These are phyloP conservation scores for Amanita phalloides DNA, from an alignment of 768 basidiomycete species.

Conservation along the genomic window DNA sequence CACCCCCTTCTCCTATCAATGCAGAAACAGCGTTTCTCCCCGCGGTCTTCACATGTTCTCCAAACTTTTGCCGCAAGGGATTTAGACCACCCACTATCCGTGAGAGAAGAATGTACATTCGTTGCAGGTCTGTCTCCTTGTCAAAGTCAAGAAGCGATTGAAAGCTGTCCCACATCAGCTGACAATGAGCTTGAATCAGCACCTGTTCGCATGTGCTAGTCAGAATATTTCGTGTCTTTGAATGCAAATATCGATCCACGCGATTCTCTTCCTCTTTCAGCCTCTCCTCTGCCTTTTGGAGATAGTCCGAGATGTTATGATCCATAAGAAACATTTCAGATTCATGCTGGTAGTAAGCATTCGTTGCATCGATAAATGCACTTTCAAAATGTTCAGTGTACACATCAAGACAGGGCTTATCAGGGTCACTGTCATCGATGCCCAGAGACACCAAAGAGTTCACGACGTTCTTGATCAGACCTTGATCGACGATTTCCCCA, in stretches of 20 bases:
- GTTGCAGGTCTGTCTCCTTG: constrained; percentile 87
- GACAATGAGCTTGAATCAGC: constrained; percentile 79
- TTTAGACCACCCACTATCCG: constrained; percentile 88
- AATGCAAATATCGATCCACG: constrained; percentile 88
- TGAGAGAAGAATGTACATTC: constrained; percentile 90
- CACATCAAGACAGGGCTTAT: constrained; percentile 87
- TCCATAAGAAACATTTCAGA: constrained; percentile 83
- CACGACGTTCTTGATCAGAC: constrained; percentile 87
- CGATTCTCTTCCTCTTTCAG: constrained; percentile 92
- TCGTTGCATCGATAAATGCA: constrained; percentile 83
- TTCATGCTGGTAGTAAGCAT: constrained; percentile 87
- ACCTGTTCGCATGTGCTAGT: constrained; percentile 83
- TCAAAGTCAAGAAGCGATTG: constrained; percentile 84
- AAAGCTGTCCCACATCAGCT: constrained; percentile 89
- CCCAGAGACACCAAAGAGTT: constrained; percentile 94
- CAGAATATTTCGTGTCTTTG: constrained; percentile 74
- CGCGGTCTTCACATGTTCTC: constrained; percentile 89
- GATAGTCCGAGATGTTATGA: constrained; percentile 87
- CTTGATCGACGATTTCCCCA: constrained; percentile 89
- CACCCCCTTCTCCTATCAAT: constrained; percentile 44
- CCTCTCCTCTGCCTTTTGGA: constrained; percentile 90
- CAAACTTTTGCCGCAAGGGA: constrained; percentile 85
- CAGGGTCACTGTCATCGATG: constrained; percentile 83
- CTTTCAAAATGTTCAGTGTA: constrained; percentile 87
- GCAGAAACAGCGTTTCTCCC: constrained; percentile 77